Evolutionary conservation across 1,139 yeast genomes (phyloP).

Genomic region (Magnusiomyces paraingens): DNA sequence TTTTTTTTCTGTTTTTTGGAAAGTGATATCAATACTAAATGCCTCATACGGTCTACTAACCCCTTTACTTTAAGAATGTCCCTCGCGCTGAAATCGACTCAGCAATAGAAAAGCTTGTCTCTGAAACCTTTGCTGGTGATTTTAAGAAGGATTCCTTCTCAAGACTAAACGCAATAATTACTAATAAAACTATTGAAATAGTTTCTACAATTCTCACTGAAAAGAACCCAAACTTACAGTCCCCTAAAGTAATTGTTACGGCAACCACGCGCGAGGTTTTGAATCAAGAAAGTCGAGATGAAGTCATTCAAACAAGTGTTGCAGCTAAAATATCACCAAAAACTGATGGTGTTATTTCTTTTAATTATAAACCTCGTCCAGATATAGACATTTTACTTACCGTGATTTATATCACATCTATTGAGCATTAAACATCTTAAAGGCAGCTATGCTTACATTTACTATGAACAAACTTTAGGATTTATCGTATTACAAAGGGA

Average conservation of each 20-base stretch:
- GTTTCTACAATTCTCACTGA: neutral
- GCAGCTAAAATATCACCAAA: neutral
- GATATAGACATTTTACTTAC: neutral
- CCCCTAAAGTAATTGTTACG: neutral
- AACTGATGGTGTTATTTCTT: neutral
- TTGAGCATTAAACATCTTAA: neutral
- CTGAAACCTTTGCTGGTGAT: neutral
- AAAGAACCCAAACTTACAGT: neutral
- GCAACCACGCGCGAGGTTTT: neutral
- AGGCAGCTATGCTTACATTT: too few relatives aligned
- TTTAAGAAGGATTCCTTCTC: neutral
- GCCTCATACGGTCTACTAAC: too few relatives aligned
- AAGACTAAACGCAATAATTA: neutral
- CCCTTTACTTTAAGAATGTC: neutral
- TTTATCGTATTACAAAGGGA: neutral
- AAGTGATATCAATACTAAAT: too few relatives aligned
- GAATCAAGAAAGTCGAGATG: neutral
- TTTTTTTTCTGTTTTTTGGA: too few relatives aligned
- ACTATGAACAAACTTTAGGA: too few relatives aligned
- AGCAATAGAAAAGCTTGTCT: neutral
- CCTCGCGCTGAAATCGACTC: neutral
- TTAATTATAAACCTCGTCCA: neutral
- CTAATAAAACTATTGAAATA: neutral
- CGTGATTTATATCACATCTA: neutral
- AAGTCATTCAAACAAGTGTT: neutral